These are phyloP conservation scores for Voacanga thouarsii DNA, from an alignment of 257 asterid species.

Conservation along the genomic window DNA sequence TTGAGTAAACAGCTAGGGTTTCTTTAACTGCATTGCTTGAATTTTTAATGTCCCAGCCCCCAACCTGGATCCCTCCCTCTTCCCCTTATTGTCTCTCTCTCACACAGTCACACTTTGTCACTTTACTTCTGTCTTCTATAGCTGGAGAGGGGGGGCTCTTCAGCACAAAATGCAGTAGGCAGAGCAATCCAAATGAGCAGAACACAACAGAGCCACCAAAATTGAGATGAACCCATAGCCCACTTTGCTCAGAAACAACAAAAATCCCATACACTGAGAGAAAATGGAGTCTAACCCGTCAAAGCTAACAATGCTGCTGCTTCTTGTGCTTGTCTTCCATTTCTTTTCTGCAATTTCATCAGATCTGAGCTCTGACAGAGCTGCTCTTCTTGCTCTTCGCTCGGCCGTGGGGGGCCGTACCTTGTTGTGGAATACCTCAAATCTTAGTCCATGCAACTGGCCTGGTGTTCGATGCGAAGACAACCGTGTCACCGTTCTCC, in stretches of 20 bases:
- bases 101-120: not conserved
- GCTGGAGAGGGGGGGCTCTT: not conserved
- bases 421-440: conserved; percentile 53
- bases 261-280: not conserved
- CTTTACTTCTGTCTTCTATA: not conserved
- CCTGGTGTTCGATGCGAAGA: conserved; percentile 50
- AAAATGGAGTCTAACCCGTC: not conserved
- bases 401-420: conserved; percentile 19
- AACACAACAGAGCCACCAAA: not conserved
- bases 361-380: conserved; percentile 18
- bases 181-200: conserved; percentile 6
- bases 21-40: conserved; percentile 1
- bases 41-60: conserved; percentile 9
- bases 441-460: conserved; percentile 59
- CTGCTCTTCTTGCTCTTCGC: conserved; percentile 12
- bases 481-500: conserved; percentile 55
- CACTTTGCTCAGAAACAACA: not conserved
- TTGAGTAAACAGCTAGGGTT: not conserved
- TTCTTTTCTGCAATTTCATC: conserved; percentile 1
- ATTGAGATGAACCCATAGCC: not conserved
- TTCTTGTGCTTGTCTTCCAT: not conserved
- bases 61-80: not conserved
- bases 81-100: not conserved
- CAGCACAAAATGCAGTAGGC: not conserved
- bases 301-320: conserved; percentile 13